Percentiles rank a stretch among this genome's conserved stretches.
Conservation (phyloP, 2,329 filamentous ascomycete species). For the Fusarium sp. region DNA sequence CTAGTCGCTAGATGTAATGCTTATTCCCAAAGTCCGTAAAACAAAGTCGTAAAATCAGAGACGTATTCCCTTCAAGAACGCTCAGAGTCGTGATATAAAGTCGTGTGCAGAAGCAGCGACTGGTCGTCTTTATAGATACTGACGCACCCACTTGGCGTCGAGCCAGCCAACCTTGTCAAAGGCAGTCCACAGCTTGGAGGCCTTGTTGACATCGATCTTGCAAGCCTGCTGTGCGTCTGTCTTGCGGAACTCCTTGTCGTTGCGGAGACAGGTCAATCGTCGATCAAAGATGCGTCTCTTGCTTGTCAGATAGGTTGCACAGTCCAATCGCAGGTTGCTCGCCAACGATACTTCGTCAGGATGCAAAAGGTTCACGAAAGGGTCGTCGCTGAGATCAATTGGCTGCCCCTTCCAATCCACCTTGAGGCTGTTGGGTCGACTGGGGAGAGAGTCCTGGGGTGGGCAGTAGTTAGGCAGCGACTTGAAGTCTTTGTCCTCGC, state of each 20-base stretch:
- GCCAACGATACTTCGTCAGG: conserved; percentile 81
- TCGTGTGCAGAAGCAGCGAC: background rate
- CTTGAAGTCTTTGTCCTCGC: conserved; percentile 84
- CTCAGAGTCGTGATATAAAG: background rate
- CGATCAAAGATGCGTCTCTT: conserved; percentile 91
- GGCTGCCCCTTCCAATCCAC: conserved; percentile 87
- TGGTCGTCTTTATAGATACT: conserved; percentile 43
- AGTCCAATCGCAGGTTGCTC: conserved; percentile 81
- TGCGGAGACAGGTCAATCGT: conserved; percentile 71
- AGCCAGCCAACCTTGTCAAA: conserved; percentile 91
- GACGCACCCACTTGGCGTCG: conserved; percentile 58
- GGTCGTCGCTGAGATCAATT: conserved; percentile 78
- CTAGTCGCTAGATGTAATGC: conserved; percentile 31
- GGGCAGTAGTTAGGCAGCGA: conserved; percentile 78
- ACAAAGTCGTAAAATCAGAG: conserved; percentile 25
- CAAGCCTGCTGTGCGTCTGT: conserved; percentile 96
- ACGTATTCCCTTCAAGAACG: conserved; percentile 4
- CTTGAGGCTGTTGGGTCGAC: conserved; percentile 76
- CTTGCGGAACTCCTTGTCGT: conserved; percentile 88
- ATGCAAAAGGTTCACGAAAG: conserved; percentile 75
- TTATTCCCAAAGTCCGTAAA: conserved; percentile 25
- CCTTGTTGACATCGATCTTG: conserved; percentile 98
- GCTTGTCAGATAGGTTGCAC: conserved; percentile 88
- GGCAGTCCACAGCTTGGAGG: conserved; percentile 88
- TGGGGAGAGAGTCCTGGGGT: conserved; percentile 70